Percentiles rank a stretch among this genome's conserved stretches.
Evolutionary conservation across 805 yeast species (phyloP).

Genomic region (Phaffomyces antillensis): DNA sequence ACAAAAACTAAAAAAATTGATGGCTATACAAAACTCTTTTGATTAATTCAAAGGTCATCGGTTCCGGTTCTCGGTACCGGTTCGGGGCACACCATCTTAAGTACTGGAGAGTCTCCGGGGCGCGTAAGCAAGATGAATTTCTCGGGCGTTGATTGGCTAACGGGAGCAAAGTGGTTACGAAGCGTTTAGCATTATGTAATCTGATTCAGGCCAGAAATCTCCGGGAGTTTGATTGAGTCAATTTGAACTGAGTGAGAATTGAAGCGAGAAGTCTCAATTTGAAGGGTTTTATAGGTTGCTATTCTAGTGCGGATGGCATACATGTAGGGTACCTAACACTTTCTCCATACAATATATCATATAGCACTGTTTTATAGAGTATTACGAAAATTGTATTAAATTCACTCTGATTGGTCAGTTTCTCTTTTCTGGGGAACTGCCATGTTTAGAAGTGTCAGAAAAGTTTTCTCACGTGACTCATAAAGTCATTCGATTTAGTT

Average conservation of each 20-base stretch:
- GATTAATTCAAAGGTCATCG: slow-evolving; percentile 9
- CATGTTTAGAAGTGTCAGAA: background rate
- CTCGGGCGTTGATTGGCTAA: slow-evolving; percentile 5
- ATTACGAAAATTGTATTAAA: background rate
- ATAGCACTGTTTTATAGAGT: too few species aligned
- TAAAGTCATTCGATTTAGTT: too few species aligned
- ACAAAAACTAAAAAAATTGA: background rate
- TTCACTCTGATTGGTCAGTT: slow-evolving; percentile 1
- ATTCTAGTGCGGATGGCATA: too few species aligned
- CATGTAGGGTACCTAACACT: too few species aligned
- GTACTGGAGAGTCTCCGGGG: slow-evolving; percentile 9
- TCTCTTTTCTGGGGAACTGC: background rate
- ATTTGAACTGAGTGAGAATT: background rate
- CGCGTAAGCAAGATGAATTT: slow-evolving; percentile 9
- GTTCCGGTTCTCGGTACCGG: slow-evolving; percentile 11
- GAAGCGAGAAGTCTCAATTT: background rate
- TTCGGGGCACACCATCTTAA: slow-evolving; percentile 7
- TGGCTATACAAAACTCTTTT: background rate
- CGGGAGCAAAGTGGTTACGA: background rate
- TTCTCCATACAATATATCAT: too few species aligned
- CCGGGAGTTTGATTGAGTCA: background rate
- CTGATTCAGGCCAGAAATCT: background rate
- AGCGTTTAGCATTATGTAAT: background rate
- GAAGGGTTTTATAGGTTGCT: background rate
- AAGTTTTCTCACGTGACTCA: too few species aligned